Evolutionary conservation across 2,329 filamentous ascomycete species (phyloP), one percentile per base, ranked within the genome.

Genomic region (Fusarium cicatricum): DNA sequence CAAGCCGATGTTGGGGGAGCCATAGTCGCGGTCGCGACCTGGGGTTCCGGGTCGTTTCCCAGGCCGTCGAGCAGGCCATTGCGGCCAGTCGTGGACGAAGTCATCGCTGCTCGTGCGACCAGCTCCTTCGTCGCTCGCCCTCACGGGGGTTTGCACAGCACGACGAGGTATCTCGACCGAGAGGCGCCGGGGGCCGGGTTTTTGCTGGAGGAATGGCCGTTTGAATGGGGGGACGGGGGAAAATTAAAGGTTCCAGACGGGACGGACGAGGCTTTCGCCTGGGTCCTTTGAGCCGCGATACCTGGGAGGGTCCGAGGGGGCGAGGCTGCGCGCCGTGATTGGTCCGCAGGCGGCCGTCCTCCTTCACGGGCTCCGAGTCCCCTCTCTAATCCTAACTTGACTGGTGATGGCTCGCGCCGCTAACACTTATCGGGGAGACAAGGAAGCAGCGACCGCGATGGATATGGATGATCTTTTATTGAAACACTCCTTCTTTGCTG

Each of bases 31-130:
- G 48, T 61, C 58, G 64, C 55, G 56, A 58, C 52, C 58, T 67
- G 63, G 40, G 63, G 47, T 39, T 66, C 58, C 58, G 55, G 61
- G 55, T 64, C 60, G 36, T 53, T 51, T 38, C 61, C 54, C 47
- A 64, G 56, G 59, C 51, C 55, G 50, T 60, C 54, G 51, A 58
- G 54, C 45, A 63, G 56, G 67, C 67, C 68, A 62, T 68, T 63
- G 57, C 71, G 74, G 74, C 74, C 76, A 72, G 72, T 77, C 72
- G 77, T 77, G 71, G 82, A 83, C 82, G 82, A 85, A 83, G 80
- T 84, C 82, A 85, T 85, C 81, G 82, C 82, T 84, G 74, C 76
- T 79, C 73, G 71, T 70, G 60, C 66, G 73, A 81, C 56, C 81
- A 83, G 82, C 82, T 84, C 81, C 77, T 84, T 82, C 81, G 81